phyloP scores from a whole-genome alignment of 2,329 filamentous ascomycete genomes.

The Didymella glomerata region DNA sequence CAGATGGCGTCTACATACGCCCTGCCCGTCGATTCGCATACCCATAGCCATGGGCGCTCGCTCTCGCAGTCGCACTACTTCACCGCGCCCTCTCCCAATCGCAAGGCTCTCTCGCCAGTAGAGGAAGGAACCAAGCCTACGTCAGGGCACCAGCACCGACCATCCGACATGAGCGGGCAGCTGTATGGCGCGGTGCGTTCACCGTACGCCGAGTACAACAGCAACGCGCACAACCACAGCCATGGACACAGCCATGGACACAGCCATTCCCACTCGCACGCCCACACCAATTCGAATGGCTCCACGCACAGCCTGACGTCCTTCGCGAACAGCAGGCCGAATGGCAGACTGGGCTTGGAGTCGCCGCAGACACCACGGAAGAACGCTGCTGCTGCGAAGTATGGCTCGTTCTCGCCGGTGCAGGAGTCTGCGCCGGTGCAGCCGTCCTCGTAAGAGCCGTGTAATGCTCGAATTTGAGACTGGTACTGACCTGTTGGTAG shows the following conservation, averaged over 20 bases:
- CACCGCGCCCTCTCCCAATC: slow-evolving; percentile 35
- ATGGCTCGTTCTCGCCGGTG: slow-evolving; percentile 48
- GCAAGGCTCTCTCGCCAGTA: slow-evolving; percentile 37
- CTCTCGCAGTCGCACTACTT: slow-evolving; percentile 45
- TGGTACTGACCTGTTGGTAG: slow-evolving; percentile 25
- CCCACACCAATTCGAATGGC: slow-evolving; percentile 38
- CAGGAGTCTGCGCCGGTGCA: slow-evolving; percentile 37
- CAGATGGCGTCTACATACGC: slow-evolving; percentile 58
- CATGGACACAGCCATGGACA: slow-evolving; percentile 36
- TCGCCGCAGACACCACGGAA: slow-evolving; percentile 35
- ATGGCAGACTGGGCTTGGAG: slow-evolving; percentile 54
- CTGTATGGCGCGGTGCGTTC: slow-evolving; percentile 42
- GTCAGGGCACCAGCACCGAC: slow-evolving; percentile 41
- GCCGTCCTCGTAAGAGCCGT: slow-evolving; percentile 35
- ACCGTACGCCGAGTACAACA: slow-evolving; percentile 40
- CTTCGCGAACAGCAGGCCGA: slow-evolving; percentile 39
- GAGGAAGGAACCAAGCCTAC: slow-evolving; percentile 27
- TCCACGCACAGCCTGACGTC: slow-evolving; percentile 44
- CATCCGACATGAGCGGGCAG: slow-evolving; percentile 48
- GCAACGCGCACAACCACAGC: slow-evolving; percentile 37
- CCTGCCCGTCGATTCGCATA: slow-evolving; percentile 49
- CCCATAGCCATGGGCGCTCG: slow-evolving; percentile 50
- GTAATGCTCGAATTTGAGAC: slow-evolving; percentile 7
- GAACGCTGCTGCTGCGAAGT: slow-evolving; percentile 25
- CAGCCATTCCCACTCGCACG: slow-evolving; percentile 41